phyloP scores from a whole-genome alignment of 371 early-diverging fungal species.

The Haplosporangium sp. region DNA sequence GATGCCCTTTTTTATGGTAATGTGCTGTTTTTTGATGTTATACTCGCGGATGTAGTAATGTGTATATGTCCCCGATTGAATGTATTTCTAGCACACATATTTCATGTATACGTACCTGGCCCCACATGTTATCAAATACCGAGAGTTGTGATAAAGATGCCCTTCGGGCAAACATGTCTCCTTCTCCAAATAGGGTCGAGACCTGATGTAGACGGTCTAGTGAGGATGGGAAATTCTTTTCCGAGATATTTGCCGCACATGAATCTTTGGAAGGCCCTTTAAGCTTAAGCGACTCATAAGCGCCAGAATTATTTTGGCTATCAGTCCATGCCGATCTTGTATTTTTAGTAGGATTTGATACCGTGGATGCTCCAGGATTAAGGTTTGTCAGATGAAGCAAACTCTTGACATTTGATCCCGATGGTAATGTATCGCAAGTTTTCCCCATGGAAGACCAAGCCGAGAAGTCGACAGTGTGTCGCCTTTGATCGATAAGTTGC shows the following conservation, averaged over 20 bases:
- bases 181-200: not conserved
- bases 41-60: not conserved
- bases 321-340: not conserved
- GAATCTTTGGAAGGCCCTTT: not conserved
- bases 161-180: slow-evolving; percentile 21
- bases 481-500: slow-evolving; percentile 26
- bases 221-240: not conserved
- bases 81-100: too few relatives aligned
- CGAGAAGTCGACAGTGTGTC: slow-evolving; percentile 29
- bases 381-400: not conserved
- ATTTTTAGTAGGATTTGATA: not conserved
- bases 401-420: not conserved
- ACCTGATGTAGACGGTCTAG: not conserved
- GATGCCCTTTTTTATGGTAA: not conserved
- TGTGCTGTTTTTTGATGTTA: too few relatives aligned
- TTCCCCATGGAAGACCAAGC: slow-evolving; percentile 8
- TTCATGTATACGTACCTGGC: slow-evolving; percentile 21
- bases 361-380: not conserved
- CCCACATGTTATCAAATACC: slow-evolving; percentile 11
- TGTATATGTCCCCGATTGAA: not conserved
- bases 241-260: not conserved
- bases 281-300: not conserved
- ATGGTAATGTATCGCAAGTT: not conserved
- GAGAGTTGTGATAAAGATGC: slow-evolving; percentile 37
- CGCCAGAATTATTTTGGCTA: not conserved